Conservation (phyloP, 306 rosid genomes). For the Prosopis cineraria region DNA sequence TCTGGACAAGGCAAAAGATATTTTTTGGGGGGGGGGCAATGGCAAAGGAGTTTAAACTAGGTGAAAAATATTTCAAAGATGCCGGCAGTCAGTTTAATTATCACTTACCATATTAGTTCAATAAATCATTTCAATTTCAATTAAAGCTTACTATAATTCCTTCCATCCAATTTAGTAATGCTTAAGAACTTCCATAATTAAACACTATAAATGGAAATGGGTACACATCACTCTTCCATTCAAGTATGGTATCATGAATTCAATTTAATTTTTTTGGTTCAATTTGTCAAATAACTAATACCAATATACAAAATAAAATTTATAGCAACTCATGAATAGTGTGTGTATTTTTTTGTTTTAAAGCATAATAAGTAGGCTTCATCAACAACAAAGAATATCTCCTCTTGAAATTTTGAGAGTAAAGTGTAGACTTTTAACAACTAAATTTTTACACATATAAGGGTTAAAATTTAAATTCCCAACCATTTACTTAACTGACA, state of each 20-base stretch:
- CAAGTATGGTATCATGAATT: neutral
- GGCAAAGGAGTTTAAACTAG: neutral
- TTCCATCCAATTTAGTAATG: neutral
- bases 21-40: no score
- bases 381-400: no score
- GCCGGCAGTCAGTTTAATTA: neutral
- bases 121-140: neutral
- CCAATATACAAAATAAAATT: no score
- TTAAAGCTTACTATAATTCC: neutral
- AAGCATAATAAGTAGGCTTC: no score
- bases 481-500: no score
- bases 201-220: neutral
- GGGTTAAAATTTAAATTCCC: no score
- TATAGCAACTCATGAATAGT: no score
- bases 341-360: no score
- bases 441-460: no score
- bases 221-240: neutral
- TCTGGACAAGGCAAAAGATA: no score
- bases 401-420: no score
- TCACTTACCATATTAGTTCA: neutral
- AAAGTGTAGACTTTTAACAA: no score
- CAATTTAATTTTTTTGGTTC: neutral
- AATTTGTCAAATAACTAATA: neutral
- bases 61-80: neutral
- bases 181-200: neutral